Conservation (phyloP, 176 grass and related monocot genomes). For the Cenchrus americanus region DNA sequence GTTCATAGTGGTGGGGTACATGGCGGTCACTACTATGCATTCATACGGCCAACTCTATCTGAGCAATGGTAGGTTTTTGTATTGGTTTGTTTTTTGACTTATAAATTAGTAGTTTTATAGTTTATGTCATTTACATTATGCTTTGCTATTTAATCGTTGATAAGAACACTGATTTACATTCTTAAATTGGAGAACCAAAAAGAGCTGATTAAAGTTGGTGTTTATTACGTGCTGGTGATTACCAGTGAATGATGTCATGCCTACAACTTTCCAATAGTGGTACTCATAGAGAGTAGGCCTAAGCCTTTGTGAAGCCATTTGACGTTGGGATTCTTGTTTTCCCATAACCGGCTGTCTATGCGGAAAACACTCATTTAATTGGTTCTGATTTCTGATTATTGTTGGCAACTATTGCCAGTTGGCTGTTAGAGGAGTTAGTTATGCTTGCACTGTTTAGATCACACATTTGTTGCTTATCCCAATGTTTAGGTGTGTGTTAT, state of each 20-base stretch:
- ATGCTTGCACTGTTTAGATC: constrained; percentile 13
- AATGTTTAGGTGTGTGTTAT: constrained; percentile 14
- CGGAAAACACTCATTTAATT: not conserved
- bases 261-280: constrained; percentile 6
- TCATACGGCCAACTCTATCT: constrained; percentile 77
- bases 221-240: constrained; percentile 10
- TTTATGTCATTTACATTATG: not conserved
- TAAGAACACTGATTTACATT: not conserved
- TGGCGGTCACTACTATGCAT: constrained; percentile 95
- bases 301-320: constrained; percentile 28
- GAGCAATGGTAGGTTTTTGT: constrained; percentile 74
- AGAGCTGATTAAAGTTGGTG: not conserved
- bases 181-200: constrained; percentile 23
- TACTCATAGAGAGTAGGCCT: constrained; percentile 2
- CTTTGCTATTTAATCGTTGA: constrained; percentile 27
- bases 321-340: constrained; percentile 5
- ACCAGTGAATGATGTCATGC: not conserved
- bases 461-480: constrained; percentile 1
- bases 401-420: not conserved
- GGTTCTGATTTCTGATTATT: not conserved
- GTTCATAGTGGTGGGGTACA: constrained; percentile 96
- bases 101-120: constrained; percentile 22
- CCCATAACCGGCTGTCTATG: not conserved
- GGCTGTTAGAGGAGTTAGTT: constrained; percentile 7
- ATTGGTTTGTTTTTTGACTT: constrained; percentile 12